A percentile compares a stretch with the other conserved stretches of the same genome.
These are phyloP conservation scores for Cladosporium sp. DNA, from an alignment of 2,329 filamentous ascomycete genomes.

Conservation along the genomic window DNA sequence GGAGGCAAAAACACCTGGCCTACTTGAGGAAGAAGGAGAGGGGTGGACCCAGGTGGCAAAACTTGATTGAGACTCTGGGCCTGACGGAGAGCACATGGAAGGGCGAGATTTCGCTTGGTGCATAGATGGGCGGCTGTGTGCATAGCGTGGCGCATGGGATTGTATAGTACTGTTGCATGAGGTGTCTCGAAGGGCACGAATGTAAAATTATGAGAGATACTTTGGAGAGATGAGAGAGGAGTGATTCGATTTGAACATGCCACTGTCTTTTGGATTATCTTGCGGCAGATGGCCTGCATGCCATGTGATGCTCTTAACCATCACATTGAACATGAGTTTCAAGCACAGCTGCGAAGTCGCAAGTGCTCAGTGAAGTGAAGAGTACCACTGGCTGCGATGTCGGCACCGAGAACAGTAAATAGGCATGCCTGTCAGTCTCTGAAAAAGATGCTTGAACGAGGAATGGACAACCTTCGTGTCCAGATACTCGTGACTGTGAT, in stretches of 20 bases:
- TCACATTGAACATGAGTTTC: neutral
- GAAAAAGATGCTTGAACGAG: neutral
- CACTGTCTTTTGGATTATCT: fast-evolving
- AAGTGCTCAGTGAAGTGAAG: neutral
- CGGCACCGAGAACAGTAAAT: neutral
- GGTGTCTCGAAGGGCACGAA: constrained; percentile 9
- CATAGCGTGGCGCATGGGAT: constrained; percentile 15
- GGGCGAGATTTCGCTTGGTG: constrained; percentile 74
- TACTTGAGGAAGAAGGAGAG: constrained; percentile 90
- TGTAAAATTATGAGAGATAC: constrained; percentile 12
- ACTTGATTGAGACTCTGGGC: constrained; percentile 81
- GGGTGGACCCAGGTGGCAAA: constrained; percentile 85
- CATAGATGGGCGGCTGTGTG: neutral
- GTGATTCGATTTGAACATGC: neutral
- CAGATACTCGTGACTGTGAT: neutral
- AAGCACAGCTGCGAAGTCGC: neutral
- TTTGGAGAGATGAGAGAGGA: neutral
- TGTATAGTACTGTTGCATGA: constrained; percentile 17
- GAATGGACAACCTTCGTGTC: neutral
- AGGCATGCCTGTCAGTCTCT: neutral
- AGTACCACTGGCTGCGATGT: neutral
- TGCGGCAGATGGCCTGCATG: neutral
- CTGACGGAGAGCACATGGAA: constrained; percentile 87
- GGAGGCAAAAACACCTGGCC: constrained; percentile 80
- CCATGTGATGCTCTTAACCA: neutral